Percentiles rank a stretch among this genome's conserved stretches.
These are phyloP conservation scores for Lentinus polychrous DNA, from an alignment of 1,284 basidiomycete species.

Conservation along the genomic window DNA sequence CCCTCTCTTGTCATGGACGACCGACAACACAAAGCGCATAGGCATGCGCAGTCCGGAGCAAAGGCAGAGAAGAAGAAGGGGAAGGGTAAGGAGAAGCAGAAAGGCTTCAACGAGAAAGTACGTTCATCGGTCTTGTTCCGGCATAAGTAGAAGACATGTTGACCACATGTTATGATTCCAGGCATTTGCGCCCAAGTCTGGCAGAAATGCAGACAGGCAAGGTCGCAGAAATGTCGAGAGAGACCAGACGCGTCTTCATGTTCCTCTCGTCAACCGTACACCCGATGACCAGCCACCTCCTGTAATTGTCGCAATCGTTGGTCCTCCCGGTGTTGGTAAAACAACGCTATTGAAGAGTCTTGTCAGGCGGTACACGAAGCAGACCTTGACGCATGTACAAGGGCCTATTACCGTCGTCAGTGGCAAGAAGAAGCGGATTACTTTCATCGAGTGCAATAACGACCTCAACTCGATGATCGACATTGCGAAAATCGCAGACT, in stretches of 20 bases:
- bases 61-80: slow-evolving; percentile 70
- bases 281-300: slow-evolving; percentile 92
- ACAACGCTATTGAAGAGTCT: slow-evolving; percentile 91
- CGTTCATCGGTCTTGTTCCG: slow-evolving; percentile 12
- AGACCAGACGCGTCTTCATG: slow-evolving; percentile 93
- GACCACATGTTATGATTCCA: slow-evolving; percentile 24
- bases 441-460: slow-evolving; percentile 97
- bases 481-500: slow-evolving; percentile 92
- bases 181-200: slow-evolving; percentile 94
- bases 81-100: slow-evolving; percentile 59
- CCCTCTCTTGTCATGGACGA: slow-evolving; percentile 47
- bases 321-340: slow-evolving; percentile 96
- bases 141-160: background rate
- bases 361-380: slow-evolving; percentile 91
- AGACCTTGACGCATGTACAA: slow-evolving; percentile 84
- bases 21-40: slow-evolving; percentile 71
- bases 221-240: slow-evolving; percentile 89
- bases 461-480: slow-evolving; percentile 99
- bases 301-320: slow-evolving; percentile 93
- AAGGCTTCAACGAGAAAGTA: slow-evolving; percentile 90
- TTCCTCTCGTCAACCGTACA: slow-evolving; percentile 92
- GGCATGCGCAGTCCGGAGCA: slow-evolving; percentile 62
- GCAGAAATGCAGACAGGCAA: slow-evolving; percentile 81
- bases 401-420: slow-evolving; percentile 96
- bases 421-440: slow-evolving; percentile 87